These are phyloP conservation scores for Byssothecium circinans DNA, from an alignment of 2,329 filamentous ascomycete genomes.

Conservation along the genomic window DNA sequence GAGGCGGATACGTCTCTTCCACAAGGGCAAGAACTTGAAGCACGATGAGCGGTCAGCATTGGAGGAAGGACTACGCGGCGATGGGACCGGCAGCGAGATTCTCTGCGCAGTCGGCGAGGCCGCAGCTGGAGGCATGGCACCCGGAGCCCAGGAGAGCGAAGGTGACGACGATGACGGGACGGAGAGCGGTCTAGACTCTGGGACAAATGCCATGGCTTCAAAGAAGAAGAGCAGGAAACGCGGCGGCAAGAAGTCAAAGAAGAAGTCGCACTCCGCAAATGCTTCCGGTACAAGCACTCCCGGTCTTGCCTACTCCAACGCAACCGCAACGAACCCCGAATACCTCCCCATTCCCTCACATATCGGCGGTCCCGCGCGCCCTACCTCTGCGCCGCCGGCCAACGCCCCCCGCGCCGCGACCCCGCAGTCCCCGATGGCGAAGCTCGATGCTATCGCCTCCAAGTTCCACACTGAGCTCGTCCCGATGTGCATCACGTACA, in stretches of 20 bases:
- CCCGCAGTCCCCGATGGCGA: conserved; percentile 51
- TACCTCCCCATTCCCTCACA: conserved; percentile 43
- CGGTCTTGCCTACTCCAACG: conserved; percentile 34
- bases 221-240: conserved; percentile 40
- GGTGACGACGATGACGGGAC: conserved; percentile 47
- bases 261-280: conserved; percentile 49
- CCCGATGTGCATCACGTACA: conserved; percentile 67
- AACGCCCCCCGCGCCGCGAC: conserved; percentile 37
- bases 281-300: conserved; percentile 47
- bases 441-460: conserved; percentile 66
- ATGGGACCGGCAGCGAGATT: conserved; percentile 62
- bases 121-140: conserved; percentile 44
- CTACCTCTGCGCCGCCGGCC: conserved; percentile 38
- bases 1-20: conserved; percentile 66
- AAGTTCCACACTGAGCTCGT: conserved; percentile 67
- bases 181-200: conserved; percentile 29
- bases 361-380: conserved; percentile 33
- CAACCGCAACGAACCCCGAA: conserved; percentile 37
- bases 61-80: conserved; percentile 60
- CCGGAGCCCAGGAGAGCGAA: conserved; percentile 41
- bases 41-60: conserved; percentile 61
- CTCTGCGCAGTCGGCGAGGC: conserved; percentile 60
- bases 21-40: conserved; percentile 72
- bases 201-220: conserved; percentile 25
- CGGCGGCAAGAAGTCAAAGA: conserved; percentile 49